These are phyloP conservation scores for Phytophthora sp. DNA, from an alignment of 352 stramenopile species.

Conservation along the genomic window DNA sequence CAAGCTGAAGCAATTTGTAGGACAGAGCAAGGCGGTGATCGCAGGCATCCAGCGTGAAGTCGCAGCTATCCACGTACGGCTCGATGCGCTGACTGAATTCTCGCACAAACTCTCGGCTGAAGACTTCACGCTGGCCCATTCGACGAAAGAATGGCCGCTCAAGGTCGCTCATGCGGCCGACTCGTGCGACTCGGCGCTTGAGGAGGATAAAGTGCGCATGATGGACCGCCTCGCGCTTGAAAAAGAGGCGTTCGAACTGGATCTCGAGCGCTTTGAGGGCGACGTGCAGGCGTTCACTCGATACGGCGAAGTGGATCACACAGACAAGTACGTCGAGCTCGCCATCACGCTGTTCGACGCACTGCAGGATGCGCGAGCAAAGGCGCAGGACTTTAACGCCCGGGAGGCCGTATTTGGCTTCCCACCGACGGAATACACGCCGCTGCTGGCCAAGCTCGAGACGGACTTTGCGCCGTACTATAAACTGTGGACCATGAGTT, in stretches of 20 bases:
- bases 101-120: slow-evolving; percentile 86
- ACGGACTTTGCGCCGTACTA: slow-evolving; percentile 91
- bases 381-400: slow-evolving; percentile 92
- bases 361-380: slow-evolving; percentile 90
- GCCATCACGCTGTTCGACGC: slow-evolving; percentile 89
- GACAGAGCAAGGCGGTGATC: slow-evolving; percentile 80
- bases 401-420: slow-evolving; percentile 95
- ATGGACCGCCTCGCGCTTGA: slow-evolving; percentile 94
- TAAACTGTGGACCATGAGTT: slow-evolving; percentile 96
- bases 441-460: slow-evolving; percentile 84
- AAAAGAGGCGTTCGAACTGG: slow-evolving; percentile 88
- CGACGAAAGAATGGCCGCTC: slow-evolving; percentile 89
- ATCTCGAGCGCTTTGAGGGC: slow-evolving; percentile 90
- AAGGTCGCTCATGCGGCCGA: slow-evolving; percentile 83
- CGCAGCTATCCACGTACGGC: slow-evolving; percentile 67
- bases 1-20: slow-evolving; percentile 90
- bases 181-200: slow-evolving; percentile 87
- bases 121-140: slow-evolving; percentile 90
- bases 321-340: slow-evolving; percentile 90
- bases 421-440: slow-evolving; percentile 90
- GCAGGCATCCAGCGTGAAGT: slow-evolving; percentile 81
- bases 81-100: slow-evolving; percentile 86
- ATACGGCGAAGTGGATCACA: slow-evolving; percentile 90
- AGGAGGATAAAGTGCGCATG: slow-evolving; percentile 94
- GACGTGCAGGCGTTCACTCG: slow-evolving; percentile 87